phyloP scores from a whole-genome alignment of 345 rosid species.

The Citrus trifoliata region DNA sequence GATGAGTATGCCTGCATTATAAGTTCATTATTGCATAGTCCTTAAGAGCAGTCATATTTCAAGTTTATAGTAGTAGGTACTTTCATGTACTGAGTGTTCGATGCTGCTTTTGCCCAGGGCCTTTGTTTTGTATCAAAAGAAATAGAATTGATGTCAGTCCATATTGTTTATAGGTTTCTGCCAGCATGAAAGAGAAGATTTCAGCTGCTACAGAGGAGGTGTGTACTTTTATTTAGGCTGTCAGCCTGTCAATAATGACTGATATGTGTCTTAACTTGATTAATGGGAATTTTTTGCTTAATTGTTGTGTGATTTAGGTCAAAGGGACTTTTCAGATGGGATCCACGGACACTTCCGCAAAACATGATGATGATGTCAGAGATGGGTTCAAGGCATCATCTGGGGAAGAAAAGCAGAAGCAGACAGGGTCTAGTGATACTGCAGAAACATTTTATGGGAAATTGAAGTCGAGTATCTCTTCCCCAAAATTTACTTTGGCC shows the following conservation, averaged over 20 bases:
- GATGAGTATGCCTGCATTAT: background rate
- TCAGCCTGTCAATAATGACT: conserved; percentile 1
- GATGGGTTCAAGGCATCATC: conserved; percentile 41
- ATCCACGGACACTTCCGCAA: conserved; percentile 39
- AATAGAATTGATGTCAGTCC: background rate
- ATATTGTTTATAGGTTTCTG: conserved; percentile 60
- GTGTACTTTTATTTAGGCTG: conserved; percentile 12
- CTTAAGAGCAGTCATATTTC: background rate
- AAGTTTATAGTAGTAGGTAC: background rate
- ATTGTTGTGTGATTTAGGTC: conserved; percentile 45
- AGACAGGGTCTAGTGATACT: conserved; percentile 39
- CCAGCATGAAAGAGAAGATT: conserved; percentile 69
- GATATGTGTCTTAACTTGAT: background rate
- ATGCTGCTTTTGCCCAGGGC: background rate
- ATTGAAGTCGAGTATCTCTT: conserved; percentile 58
- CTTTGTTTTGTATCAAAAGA: background rate
- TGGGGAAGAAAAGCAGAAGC: conserved; percentile 43
- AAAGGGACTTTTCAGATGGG: conserved; percentile 61
- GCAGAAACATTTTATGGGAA: conserved; percentile 64
- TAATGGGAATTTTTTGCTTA: background rate
- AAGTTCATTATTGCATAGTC: background rate
- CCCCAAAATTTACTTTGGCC: conserved; percentile 60
- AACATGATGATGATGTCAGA: conserved; percentile 31
- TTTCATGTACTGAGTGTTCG: background rate
- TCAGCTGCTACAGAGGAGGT: conserved; percentile 93